These are phyloP conservation scores for Akanthomyces uredinophilus DNA, from an alignment of 2,329 filamentous ascomycete species.

Conservation along the genomic window DNA sequence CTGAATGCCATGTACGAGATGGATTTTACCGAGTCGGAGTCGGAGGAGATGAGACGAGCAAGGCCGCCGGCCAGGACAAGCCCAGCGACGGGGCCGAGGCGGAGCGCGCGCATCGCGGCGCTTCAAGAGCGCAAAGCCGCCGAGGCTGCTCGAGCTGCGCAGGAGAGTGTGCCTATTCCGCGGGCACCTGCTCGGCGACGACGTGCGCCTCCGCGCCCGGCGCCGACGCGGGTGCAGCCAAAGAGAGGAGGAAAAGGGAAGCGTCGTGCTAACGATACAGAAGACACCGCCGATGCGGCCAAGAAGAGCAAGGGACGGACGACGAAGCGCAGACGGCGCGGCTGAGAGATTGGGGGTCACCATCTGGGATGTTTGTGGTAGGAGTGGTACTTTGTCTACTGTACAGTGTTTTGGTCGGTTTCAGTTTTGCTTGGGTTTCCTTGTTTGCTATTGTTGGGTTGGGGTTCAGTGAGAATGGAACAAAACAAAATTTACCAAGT, in stretches of 20 bases:
- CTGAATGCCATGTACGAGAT: background rate
- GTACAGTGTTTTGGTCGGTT: no score
- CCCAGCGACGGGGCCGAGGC: background rate
- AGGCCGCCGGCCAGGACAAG: background rate
- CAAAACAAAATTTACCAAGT: no score
- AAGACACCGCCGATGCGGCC: background rate
- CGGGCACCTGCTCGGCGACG: background rate
- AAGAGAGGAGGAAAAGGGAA: background rate
- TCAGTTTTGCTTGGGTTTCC: no score
- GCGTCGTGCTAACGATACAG: background rate
- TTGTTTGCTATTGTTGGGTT: no score
- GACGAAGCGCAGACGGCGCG: background rate
- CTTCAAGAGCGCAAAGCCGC: background rate
- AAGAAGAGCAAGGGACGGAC: background rate
- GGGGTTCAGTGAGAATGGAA: no score
- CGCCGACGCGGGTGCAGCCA: background rate
- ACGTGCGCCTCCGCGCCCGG: background rate
- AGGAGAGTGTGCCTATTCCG: background rate
- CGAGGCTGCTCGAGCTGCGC: background rate
- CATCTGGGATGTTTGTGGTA: background rate
- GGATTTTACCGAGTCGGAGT: background rate
- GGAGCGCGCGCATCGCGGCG: background rate
- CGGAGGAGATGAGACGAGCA: background rate
- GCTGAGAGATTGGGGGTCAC: background rate
- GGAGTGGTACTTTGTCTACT: no score